These are phyloP conservation scores for Harringtonia aguacate DNA, from an alignment of 2,329 filamentous ascomycete species.

Conservation along the genomic window DNA sequence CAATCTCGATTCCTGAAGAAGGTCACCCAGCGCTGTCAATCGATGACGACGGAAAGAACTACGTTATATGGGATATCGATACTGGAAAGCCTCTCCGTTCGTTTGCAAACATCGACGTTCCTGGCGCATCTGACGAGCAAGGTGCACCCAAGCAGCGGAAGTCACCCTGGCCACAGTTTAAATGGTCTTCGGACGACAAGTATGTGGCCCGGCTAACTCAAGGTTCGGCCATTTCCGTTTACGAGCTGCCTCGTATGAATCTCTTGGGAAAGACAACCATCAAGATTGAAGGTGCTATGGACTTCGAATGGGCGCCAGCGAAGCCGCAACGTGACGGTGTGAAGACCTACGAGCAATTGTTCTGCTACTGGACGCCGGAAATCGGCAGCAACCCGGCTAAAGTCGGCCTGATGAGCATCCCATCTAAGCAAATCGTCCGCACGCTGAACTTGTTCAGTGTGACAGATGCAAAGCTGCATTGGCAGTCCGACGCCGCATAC, in stretches of 20 bases:
- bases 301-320: conserved; percentile 95
- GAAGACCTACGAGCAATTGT: conserved; percentile 88
- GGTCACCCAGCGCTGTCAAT: conserved; percentile 73
- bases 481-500: conserved; percentile 91
- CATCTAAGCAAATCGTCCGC: conserved; percentile 86
- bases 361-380: conserved; percentile 98
- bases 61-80: conserved; percentile 95
- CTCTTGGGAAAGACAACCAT: conserved; percentile 86
- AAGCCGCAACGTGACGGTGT: conserved; percentile 71
- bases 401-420: conserved; percentile 92
- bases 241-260: conserved; percentile 77
- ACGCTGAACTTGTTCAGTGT: conserved; percentile 98
- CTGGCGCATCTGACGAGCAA: conserved; percentile 42
- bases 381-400: conserved; percentile 96
- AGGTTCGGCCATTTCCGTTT: conserved; percentile 88
- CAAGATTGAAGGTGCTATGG: conserved; percentile 93
- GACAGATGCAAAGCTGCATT: conserved; percentile 94
- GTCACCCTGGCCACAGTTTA: conserved; percentile 97
- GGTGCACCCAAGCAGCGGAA: conserved; percentile 65
- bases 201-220: conserved; percentile 90
- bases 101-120: conserved; percentile 80
- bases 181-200: conserved; percentile 97
- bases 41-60: conserved; percentile 98
- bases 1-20: conserved; percentile 83
- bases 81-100: conserved; percentile 84